Conservation (phyloP, 2,329 filamentous ascomycete genomes). For the Gnomoniopsis smithogilvyi region DNA sequence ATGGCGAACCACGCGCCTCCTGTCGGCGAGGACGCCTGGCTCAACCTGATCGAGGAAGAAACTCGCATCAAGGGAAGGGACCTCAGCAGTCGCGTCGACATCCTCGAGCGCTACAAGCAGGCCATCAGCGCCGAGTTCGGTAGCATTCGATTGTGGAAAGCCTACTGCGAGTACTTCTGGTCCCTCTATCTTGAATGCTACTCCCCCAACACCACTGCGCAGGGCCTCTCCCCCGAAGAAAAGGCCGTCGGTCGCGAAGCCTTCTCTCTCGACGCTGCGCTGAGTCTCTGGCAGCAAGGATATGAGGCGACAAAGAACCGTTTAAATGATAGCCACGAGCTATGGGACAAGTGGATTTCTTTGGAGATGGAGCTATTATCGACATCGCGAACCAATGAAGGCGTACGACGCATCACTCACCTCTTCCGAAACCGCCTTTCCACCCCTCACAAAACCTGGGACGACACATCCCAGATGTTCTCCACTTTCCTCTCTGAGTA, state of each 20-base stretch:
- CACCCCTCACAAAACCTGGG: conserved; percentile 72
- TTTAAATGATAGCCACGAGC: conserved; percentile 70
- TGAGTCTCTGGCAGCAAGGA: conserved; percentile 69
- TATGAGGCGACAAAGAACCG: conserved; percentile 71
- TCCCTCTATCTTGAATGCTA: conserved; percentile 65
- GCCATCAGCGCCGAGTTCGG: conserved; percentile 69
- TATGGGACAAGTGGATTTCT: conserved; percentile 78
- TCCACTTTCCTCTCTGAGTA: conserved; percentile 73
- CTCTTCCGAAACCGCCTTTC: conserved; percentile 69
- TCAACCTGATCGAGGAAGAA: conserved; percentile 73
- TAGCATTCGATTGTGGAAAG: conserved; percentile 71
- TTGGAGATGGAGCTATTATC: conserved; percentile 67
- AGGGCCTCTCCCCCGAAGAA: conserved; percentile 64
- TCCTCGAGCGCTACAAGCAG: conserved; percentile 70
- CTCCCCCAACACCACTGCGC: conserved; percentile 40
- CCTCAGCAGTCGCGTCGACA: conserved; percentile 64
- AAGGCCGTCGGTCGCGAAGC: conserved; percentile 65
- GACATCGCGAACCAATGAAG: conserved; percentile 49
- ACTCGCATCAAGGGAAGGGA: conserved; percentile 52
- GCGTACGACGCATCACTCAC: conserved; percentile 62
- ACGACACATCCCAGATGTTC: conserved; percentile 70
- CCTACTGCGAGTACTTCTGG: conserved; percentile 77
- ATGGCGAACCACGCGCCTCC: conserved; percentile 43
- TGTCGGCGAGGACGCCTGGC: conserved; percentile 74
- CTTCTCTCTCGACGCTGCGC: conserved; percentile 65